Percentiles rank a stretch among this genome's conserved stretches.
phyloP scores from a whole-genome alignment of 1,139 yeast species.

The Blastobotrys ciferrii region DNA sequence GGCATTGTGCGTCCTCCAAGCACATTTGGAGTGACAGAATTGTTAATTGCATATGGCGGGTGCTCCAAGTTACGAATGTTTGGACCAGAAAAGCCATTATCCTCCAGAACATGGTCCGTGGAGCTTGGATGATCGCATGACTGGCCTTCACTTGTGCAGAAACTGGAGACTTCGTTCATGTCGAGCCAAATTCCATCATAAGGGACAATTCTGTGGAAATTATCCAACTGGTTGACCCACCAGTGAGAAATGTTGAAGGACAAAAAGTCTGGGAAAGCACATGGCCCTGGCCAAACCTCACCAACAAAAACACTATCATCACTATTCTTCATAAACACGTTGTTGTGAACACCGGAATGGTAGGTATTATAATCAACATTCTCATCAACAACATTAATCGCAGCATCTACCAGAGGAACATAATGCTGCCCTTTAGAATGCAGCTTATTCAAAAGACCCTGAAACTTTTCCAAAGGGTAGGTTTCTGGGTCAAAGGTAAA shows the following conservation, averaged over 20 bases:
- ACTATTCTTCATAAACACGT: slow-evolving; percentile 32
- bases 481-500: slow-evolving; percentile 37
- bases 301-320: slow-evolving; percentile 17
- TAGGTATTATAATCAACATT: slow-evolving; percentile 34
- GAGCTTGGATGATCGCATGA: too few species aligned
- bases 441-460: slow-evolving; percentile 29
- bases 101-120: not conserved
- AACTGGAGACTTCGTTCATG: slow-evolving; percentile 40
- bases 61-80: slow-evolving; percentile 36
- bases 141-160: slow-evolving; percentile 31
- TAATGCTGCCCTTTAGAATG: slow-evolving; percentile 35
- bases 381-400: slow-evolving; percentile 30
- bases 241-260: slow-evolving; percentile 32
- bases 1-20: slow-evolving; percentile 37
- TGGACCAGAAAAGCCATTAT: not conserved
- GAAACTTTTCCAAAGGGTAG: slow-evolving; percentile 28
- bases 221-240: slow-evolving; percentile 33
- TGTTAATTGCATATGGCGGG: slow-evolving; percentile 39
- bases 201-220: slow-evolving; percentile 31
- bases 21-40: slow-evolving; percentile 24
- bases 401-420: slow-evolving; percentile 41
- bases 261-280: slow-evolving; percentile 40
- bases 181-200: slow-evolving; percentile 42
- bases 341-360: slow-evolving; percentile 33
- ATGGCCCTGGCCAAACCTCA: slow-evolving; percentile 29